Base-by-base conservation (phyloP, 163 green algal genomes). In the Scenedesmus sp. region DNA sequence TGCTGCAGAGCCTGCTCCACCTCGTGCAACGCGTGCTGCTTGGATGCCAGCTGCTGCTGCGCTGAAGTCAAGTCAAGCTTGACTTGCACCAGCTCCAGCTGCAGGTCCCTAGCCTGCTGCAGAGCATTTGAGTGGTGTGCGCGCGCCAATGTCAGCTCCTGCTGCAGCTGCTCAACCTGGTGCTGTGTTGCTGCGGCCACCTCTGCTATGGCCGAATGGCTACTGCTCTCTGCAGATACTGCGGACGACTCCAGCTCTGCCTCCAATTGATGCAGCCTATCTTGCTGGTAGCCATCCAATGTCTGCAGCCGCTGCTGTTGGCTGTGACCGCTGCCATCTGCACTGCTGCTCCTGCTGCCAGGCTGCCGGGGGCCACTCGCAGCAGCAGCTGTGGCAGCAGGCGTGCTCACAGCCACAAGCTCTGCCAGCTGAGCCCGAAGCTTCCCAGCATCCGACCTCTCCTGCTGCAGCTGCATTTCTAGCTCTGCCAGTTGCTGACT, bases 391-490 rank as follows among this genome's bases (percentile, higher is more conserved):
- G 4, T 18, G 6, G 79, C 79, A 84, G 79, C 79, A 33, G 40
- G 2, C 20, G 37, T 10, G 20, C 79, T 49, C 24, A 56, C 40
- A 16, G 42, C 79, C 22, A 51, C 42, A 1, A 84, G 43, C 79
- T 84, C 79, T 35, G 79, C 79, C 22, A 61, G 65, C 65, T 76
- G 65, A 10, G 65, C 65, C 65, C 65, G 37, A 18, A 76, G 30
- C 65, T 76, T 76, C 7, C 40, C 65, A 6, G 65, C 30, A 40
- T 76, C 65, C 1, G 30, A 76, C 65, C 65, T 76, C 78, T 84
- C 78, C 78, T 84, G 78, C 78, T 84, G 78, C 35, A 59, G 78
- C 78, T 84, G 78, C 78, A 84, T 22, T 30, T 84, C 43, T n/a
- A 53, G 78, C 22, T 59, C 78, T n/a, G 24, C 78, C 5, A 84